Evolutionary conservation across 2,329 filamentous ascomycete species (phyloP), one percentile per base, ranked within the genome.

Genomic region (Fusarium beomiforme): DNA sequence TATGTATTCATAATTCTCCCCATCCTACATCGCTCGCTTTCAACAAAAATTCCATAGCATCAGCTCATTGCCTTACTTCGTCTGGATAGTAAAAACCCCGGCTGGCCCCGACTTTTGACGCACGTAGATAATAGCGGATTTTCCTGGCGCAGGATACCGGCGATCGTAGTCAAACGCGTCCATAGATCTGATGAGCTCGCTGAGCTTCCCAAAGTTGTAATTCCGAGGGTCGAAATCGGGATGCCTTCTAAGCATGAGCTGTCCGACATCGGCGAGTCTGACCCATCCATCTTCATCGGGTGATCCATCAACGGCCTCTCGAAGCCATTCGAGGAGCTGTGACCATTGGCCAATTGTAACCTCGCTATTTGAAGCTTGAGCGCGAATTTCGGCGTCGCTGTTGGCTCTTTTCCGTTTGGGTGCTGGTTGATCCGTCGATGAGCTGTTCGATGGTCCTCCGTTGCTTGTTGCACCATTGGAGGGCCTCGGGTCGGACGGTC

Each of bases 181-280:
- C 3, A 34, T 59, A 0, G 34, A 11, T 1, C 26, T 24, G 2
- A 55, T 24, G 19, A 80, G 24, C 1, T 71, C 62, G 17, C 64
- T 70, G 0, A 80, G 51, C 51, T 78, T 78, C 4, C 10, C 8
- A 24, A 68, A 78, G 0, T 77, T 78, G 19, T 76, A 80, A 2
- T 53, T 79, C 3, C 78, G 73, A 10, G 70, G 17, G 34, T 79
- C 78, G 26, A 80, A 81, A 11, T 80, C 78, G 0, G 79, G 74
- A 14, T 77, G 66, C 58, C 64, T 67, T 56, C 75, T 75, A 10
- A 29, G 71, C 19, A 81, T 69, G 8, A 79, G 64, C 3, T 1
- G 1, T 6, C 79, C 79, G 3, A 81, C 72, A 0, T 54, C 26
- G 7, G 73, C 71, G 5, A 81, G 78, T 5, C 60, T 51, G 7